Percentiles rank a stretch among this genome's conserved stretches.
Evolutionary conservation across 2,329 filamentous ascomycete genomes (phyloP).

Genomic region (Botrytis fragariae): DNA sequence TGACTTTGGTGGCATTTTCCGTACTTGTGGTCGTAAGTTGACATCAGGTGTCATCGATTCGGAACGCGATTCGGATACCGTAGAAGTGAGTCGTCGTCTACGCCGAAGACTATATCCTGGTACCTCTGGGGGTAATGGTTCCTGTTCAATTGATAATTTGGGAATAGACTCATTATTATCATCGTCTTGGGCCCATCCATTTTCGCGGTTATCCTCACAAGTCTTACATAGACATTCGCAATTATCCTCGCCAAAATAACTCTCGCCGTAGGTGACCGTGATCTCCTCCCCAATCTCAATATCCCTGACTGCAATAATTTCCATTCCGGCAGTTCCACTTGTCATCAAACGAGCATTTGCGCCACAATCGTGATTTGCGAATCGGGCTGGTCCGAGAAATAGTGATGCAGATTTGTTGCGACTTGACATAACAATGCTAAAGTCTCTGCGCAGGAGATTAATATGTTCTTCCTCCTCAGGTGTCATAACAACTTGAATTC

Average conservation of each 20-base stretch:
- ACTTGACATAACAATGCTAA: slow-evolving; percentile 93
- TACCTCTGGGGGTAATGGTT: slow-evolving; percentile 23
- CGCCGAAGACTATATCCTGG: slow-evolving; percentile 55
- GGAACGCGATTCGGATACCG: slow-evolving; percentile 51
- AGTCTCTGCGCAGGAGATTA: slow-evolving; percentile 81
- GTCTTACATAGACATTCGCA: slow-evolving; percentile 90
- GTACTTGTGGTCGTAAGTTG: slow-evolving; percentile 35
- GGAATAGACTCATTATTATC: slow-evolving; percentile 39
- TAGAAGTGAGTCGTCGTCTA: slow-evolving; percentile 47
- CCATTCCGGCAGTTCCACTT: slow-evolving; percentile 80
- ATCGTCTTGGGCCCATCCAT: slow-evolving; percentile 71
- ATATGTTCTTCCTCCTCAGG: slow-evolving; percentile 85
- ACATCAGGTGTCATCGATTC: slow-evolving; percentile 57
- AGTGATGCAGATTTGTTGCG: slow-evolving; percentile 86
- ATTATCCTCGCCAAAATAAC: slow-evolving; percentile 93
- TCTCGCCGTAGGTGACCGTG: slow-evolving; percentile 91
- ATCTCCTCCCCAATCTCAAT: slow-evolving; percentile 92
- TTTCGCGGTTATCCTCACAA: slow-evolving; percentile 71
- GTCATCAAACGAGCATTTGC: slow-evolving; percentile 88
- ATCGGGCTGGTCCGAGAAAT: slow-evolving; percentile 91
- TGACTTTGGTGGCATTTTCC: slow-evolving; percentile 33
- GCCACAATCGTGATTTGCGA: slow-evolving; percentile 95
- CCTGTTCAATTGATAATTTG: slow-evolving; percentile 36
- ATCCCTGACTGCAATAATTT: slow-evolving; percentile 78
- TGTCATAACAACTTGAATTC: slow-evolving; percentile 89